Evolutionary conservation across 208 protist genomes (phyloP), one percentile per base, ranked within the genome.

Genomic region (Balamuthia mandrillaris): DNA sequence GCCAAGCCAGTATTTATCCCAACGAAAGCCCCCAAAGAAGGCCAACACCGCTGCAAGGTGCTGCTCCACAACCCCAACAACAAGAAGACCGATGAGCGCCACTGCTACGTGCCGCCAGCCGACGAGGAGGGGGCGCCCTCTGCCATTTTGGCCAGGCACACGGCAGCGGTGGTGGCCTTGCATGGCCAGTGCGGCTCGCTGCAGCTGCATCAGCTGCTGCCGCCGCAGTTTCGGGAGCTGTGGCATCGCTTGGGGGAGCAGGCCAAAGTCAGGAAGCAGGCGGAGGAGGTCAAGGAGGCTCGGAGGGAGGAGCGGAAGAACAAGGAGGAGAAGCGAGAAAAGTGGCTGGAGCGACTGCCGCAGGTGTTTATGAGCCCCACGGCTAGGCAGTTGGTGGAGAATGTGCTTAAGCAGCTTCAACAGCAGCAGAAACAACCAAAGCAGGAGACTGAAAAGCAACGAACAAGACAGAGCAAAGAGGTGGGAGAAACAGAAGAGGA

Each of bases 281-380:
- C 24, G 35, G 56, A 84, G 0, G 27, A 24, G 3, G 77, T 70
- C 33, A 14, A 24, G 18, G 54, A n/a, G 21, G 14, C 65, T 18
- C 65, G 68, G 39, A 42, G 35, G 2, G 56, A 65, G 18, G 77
- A 84, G 77, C 14, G 42, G 12, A 84, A 84, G 60, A 58, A 84
- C 21, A 84, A 84, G 47, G 47, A 84, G 60, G 77, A 84, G 54
- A 84, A 84, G 39, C 29, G 47, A 41, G 77, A 84, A 42, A 84
- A 84, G 60, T 52, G 44, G 77, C 54, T 84, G 56, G 56, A 84
- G 44, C 65, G 68, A 41, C 24, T 84, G 77, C 77, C 77, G 16
- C 77, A 84, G 44, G 54, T 84, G 16, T 84, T 58, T 47, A 84
- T 84, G 77, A 84, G 77, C 21, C 77, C 77, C 1, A 84, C 77